These are phyloP conservation scores for Ophiostoma angusticollis DNA, from an alignment of 2,329 filamentous ascomycete species.

Conservation along the genomic window DNA sequence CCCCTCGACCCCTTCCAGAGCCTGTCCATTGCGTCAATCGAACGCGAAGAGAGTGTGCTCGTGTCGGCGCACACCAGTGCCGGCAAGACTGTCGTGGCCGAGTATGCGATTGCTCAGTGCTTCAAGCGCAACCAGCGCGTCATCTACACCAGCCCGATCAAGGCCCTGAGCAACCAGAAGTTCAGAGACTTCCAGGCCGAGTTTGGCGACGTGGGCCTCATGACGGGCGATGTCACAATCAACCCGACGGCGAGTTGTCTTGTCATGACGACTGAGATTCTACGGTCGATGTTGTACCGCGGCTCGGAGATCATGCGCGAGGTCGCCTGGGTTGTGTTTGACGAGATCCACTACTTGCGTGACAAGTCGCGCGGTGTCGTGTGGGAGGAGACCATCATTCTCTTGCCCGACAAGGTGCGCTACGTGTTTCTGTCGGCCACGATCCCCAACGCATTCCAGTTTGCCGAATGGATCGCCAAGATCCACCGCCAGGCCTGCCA, in stretches of 20 bases:
- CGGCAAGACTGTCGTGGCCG: constrained; percentile 94
- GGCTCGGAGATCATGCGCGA: constrained; percentile 99
- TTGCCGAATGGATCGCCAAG: constrained; percentile 98
- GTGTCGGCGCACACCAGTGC: constrained; percentile 96
- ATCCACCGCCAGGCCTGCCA: constrained; percentile 96
- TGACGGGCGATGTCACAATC: constrained; percentile 99
- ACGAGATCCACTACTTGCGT: constrained; percentile 97
- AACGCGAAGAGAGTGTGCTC: constrained; percentile 89
- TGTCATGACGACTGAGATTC: constrained; percentile 99
- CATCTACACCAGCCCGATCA: constrained; percentile 98
- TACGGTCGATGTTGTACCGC: constrained; percentile 94
- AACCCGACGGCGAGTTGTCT: constrained; percentile 96
- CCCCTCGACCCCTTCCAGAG: constrained; percentile 96
- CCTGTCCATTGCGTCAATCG: constrained; percentile 85
- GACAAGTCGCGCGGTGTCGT: constrained; percentile 92
- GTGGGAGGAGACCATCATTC: constrained; percentile 98
- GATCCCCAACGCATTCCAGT: constrained; percentile 97
- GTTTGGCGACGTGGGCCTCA: constrained; percentile 92
- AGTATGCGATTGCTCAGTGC: constrained; percentile 96
- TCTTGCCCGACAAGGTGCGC: constrained; percentile 94
- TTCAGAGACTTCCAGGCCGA: constrained; percentile 92
- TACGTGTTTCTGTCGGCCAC: constrained; percentile 98
- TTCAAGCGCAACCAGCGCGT: constrained; percentile 95
- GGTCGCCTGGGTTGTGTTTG: constrained; percentile 95
- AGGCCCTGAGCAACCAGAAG: constrained; percentile 96